Conservation (phyloP, 768 basidiomycete species). For the Tylopilus rubrobrunneus region DNA sequence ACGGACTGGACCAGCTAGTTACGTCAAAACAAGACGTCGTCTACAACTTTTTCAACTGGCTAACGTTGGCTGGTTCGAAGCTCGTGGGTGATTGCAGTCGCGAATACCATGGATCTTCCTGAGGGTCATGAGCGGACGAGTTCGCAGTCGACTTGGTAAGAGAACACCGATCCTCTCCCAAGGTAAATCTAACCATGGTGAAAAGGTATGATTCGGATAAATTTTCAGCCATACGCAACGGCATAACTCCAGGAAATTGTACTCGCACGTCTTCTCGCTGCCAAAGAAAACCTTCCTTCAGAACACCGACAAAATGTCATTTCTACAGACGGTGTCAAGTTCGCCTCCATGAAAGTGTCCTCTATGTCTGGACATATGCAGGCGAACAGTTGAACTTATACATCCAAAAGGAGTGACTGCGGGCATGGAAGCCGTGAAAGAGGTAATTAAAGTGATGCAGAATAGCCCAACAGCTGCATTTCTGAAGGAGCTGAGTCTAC, state of each 20-base stretch:
- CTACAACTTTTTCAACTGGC: slow-evolving; percentile 99
- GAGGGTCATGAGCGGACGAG: slow-evolving; percentile 93
- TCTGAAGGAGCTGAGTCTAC: slow-evolving; percentile 76
- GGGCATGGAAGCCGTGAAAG: slow-evolving; percentile 65
- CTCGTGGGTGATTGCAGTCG: slow-evolving; percentile 92
- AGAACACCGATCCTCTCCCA: not conserved
- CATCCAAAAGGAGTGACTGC: slow-evolving; percentile 50
- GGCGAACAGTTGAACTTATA: slow-evolving; percentile 88
- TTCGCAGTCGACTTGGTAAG: slow-evolving; percentile 86
- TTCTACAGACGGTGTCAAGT: slow-evolving; percentile 68
- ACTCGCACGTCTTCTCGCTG: slow-evolving; percentile 67
- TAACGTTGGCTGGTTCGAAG: slow-evolving; percentile 81
- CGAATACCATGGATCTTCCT: slow-evolving; percentile 97
- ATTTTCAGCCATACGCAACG: slow-evolving; percentile 86
- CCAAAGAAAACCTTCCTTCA: slow-evolving; percentile 45
- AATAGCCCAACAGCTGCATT: slow-evolving; percentile 87
- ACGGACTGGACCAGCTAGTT: slow-evolving; percentile 95
- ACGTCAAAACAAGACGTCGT: slow-evolving; percentile 97
- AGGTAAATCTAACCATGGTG: not conserved
- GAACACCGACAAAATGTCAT: slow-evolving; percentile 52
- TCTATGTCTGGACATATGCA: slow-evolving; percentile 90
- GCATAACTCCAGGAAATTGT: slow-evolving; percentile 82
- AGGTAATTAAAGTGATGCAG: slow-evolving; percentile 82
- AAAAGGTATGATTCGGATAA: slow-evolving; percentile 83
- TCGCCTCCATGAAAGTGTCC: slow-evolving; percentile 77